These are phyloP conservation scores for Stephanodiscus minutulus DNA, from an alignment of 108 stramenopile genomes.

Conservation along the genomic window DNA sequence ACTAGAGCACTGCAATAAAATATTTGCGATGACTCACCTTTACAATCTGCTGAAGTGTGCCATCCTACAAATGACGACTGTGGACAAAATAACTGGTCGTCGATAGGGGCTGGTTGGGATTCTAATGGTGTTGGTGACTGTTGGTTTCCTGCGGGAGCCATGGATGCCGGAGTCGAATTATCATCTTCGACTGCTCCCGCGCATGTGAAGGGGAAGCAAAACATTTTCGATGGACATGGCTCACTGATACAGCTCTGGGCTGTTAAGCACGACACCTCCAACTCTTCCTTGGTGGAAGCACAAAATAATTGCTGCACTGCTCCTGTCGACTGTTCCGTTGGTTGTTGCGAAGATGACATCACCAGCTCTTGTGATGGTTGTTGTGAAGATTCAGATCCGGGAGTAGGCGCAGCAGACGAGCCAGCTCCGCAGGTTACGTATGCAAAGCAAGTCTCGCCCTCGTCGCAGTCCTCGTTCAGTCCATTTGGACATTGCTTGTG, in stretches of 20 bases:
- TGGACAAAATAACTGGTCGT: background rate
- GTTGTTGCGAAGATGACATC: background rate
- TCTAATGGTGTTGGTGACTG: background rate
- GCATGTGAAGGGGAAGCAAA: constrained; percentile 40
- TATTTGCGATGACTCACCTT: constrained; percentile 1
- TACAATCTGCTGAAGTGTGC: constrained; percentile 2
- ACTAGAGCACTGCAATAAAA: background rate
- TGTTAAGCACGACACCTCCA: constrained; percentile 18
- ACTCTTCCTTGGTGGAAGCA: constrained; percentile 24
- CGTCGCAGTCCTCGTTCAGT: constrained; percentile 24
- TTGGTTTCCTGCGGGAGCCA: background rate
- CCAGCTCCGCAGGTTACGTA: constrained; percentile 23
- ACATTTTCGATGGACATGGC: constrained; percentile 23
- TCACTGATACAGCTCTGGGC: constrained; percentile 26
- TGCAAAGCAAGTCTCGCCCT: constrained; percentile 23
- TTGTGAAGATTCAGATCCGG: background rate
- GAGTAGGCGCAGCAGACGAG: background rate
- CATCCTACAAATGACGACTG: constrained; percentile 6
- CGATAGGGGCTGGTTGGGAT: background rate
- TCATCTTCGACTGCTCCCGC: background rate
- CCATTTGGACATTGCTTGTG: constrained; percentile 29
- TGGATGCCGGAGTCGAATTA: background rate
- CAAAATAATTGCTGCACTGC: constrained; percentile 28
- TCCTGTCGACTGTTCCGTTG: background rate
- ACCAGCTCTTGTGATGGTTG: background rate